Base-by-base conservation (phyloP, 805 yeast genomes). In the Nakazawaea ambrosiae region DNA sequence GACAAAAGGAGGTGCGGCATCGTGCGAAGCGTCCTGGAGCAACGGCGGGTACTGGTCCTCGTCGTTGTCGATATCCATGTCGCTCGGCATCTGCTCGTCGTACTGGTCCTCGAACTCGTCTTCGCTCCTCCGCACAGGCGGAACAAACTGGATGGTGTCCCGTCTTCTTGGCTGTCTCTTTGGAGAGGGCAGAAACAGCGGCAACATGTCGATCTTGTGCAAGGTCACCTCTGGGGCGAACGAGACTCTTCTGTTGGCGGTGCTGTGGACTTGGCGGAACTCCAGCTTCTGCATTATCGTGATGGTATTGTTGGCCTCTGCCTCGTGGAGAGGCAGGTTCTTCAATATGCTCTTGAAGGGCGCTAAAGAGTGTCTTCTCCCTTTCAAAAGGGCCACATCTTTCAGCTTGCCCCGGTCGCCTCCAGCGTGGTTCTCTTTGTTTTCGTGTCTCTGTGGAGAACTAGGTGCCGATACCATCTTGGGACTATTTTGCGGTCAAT, bases 151-250 rank as follows among this genome's bases (percentile, higher is more conserved):
- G 11, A 50, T 33, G 7, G 49, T 45, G 20, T 50, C 58, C 27
- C 58, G 36, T 48, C 58, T 49, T 28, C 54, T 45, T 7, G 58
- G 55, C 30, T 36, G 43, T 41, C 46, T 47, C 12, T 20, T 40
- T 3, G 42, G 39, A 9, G 42, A 34, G 18, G 36, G 24, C 25
- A 37, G 37, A 10, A 44, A 45, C 31, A 41, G 42, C 7, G 58
- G 61, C 31, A 59, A 57, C 42, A 55, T 53, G 42, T 59, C 77
- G 46, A 69, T 66, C 49, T 76, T 73, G 49, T 78, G 84, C 28
- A 79, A 62, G 3, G 82, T 78, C 0, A 78, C 85, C 46, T 78
- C 84, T 1, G 83, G 83, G 1, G 89, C 89, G 63, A 83, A 83
- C 4, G 87, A 78, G 4, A 83, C 90, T 19, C 90, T 58, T 40